phyloP scores from a whole-genome alignment of 202 grass and related monocot species.

The Zizania palustris region DNA sequence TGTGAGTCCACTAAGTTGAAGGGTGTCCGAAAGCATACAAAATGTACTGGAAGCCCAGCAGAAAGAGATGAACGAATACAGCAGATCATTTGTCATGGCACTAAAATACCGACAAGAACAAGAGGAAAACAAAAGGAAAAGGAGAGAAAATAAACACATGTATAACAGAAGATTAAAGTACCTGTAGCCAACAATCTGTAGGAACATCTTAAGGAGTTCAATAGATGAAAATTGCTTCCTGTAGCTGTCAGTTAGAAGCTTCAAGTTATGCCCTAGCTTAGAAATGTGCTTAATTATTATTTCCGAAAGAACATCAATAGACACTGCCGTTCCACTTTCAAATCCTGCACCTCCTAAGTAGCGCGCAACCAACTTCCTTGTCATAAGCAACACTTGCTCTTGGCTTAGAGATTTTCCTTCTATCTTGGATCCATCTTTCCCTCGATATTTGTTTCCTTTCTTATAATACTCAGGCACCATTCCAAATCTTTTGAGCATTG shows the following conservation, averaged over 20 bases:
- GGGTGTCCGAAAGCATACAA: neutral
- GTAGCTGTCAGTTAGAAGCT: slow-evolving; percentile 86
- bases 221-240: slow-evolving; percentile 89
- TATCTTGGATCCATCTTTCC: slow-evolving; percentile 72
- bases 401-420: slow-evolving; percentile 69
- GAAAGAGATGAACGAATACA: neutral
- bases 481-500: slow-evolving; percentile 98
- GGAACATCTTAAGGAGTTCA: slow-evolving; percentile 95
- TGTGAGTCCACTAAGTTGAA: neutral
- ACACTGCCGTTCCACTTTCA: slow-evolving; percentile 63
- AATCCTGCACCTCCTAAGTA: slow-evolving; percentile 57
- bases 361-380: slow-evolving; percentile 59
- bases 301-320: slow-evolving; percentile 82
- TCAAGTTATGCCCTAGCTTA: slow-evolving; percentile 76
- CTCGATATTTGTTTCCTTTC: slow-evolving; percentile 92
- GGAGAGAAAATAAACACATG: slow-evolving; percentile 14
- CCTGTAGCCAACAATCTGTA: slow-evolving; percentile 79
- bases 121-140: slow-evolving; percentile 4
- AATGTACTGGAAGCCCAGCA: neutral
- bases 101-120: slow-evolving; percentile 24
- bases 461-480: slow-evolving; percentile 96
- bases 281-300: slow-evolving; percentile 71
- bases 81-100: neutral
- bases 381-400: slow-evolving; percentile 76
- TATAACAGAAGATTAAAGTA: slow-evolving; percentile 41